Evolutionary conservation across 805 yeast species (phyloP), one percentile per base, ranked within the genome.

Genomic region (Phaffomyces opuntiae): DNA sequence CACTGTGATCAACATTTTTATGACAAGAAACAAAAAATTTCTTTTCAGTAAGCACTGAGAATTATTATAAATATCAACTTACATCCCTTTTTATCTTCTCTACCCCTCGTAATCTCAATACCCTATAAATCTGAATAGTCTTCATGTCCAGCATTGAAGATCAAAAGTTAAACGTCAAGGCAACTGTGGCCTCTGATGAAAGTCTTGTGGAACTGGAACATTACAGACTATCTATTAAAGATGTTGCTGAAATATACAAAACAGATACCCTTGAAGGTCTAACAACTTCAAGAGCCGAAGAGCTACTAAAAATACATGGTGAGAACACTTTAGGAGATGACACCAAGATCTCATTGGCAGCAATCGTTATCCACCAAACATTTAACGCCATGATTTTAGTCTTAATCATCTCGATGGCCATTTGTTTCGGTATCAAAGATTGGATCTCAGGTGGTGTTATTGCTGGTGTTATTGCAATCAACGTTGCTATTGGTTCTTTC

Each of bases 361-460:
- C 66, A 43, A 83, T 85, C 45, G 50, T 84, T 26, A 65, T 82
- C 36, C 83, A 81, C 51, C 93, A 84, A 54, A 68, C 80, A 2
- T 80, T 80, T 61, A 84, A 84, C 58, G 91, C 93, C 40, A 84
- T 84, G 93, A 80, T 83, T 42, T 63, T 84, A 51, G 91, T 84
- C 9, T 69, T 83, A 52, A 64, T 83, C 44, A 81, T 82, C 34
- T 78, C 87, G 16, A 77, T 81, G 84, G 62, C 78, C 19, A 81
- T 84, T 43, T 81, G 90, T 5, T 71, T 83, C 41, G 89, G 83
- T 19, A 81, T 85, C 52, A 70, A 72, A 47, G 91, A 85, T 61
- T 84, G 87, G 83, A 85, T 84, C 52, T 80, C 87, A 9, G 93
- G 89, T 41, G 93, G 91, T 45, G 91, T 85, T 32, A 81, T 84